A percentile compares a stretch with the other conserved stretches of the same genome.
These are phyloP conservation scores for Beta macrorhiza DNA, from an alignment of 179 eudicot genomes.

Conservation along the genomic window DNA sequence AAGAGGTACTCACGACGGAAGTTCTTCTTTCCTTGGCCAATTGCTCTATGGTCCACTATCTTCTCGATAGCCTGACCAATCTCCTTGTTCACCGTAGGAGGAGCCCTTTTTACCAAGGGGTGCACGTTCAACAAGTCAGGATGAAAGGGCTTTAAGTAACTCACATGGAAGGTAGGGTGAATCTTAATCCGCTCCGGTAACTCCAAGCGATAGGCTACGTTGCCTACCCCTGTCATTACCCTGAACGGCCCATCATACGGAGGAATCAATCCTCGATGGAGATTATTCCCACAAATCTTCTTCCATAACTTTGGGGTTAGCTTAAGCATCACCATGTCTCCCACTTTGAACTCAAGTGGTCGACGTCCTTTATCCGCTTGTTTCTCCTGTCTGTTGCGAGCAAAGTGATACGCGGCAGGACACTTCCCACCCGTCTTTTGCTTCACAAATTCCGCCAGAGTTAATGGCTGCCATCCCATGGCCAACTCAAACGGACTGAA, in stretches of 20 bases:
- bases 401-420: neutral
- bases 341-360: too few relatives aligned
- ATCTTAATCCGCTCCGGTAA: too few relatives aligned
- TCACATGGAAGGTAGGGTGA: too few relatives aligned
- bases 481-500: neutral
- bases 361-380: too few relatives aligned
- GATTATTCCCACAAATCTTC: neutral
- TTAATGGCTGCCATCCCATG: neutral
- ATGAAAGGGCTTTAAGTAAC: neutral
- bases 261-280: neutral
- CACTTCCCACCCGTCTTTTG: neutral
- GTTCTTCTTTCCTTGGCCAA: too few relatives aligned
- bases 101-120: neutral
- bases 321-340: too few relatives aligned
- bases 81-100: neutral
- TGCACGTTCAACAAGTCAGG: neutral
- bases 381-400: neutral
- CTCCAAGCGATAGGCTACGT: too few relatives aligned
- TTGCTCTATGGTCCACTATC: too few relatives aligned
- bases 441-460: neutral
- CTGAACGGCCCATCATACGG: too few relatives aligned
- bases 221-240: too few relatives aligned
- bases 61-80: too few relatives aligned
- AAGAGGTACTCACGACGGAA: too few relatives aligned
- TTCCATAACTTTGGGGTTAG: neutral